Base-by-base conservation (phyloP, 1,284 basidiomycete species). In the Moesziomyces sp. region DNA sequence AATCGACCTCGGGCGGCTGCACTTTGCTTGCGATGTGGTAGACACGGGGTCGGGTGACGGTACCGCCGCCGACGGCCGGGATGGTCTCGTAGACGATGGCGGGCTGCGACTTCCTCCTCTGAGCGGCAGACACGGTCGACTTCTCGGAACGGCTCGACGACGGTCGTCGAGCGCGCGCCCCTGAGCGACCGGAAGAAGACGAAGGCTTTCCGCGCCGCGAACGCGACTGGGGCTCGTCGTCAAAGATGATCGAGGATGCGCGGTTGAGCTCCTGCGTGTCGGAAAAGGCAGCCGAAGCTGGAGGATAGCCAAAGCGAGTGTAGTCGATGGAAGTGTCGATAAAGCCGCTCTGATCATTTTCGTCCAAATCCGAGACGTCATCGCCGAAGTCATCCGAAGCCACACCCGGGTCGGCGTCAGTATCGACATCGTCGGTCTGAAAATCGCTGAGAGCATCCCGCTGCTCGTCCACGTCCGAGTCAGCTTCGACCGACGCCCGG, bases 11-110 rank as follows among this genome's bases (percentile, higher is more conserved):
- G 16, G 75, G 75, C 23, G 77, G 58, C 49, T 73, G 81, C 69
- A 91, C 89, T 76, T 88, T 87, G 7, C 89, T 90, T 73, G 92
- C 91, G 0, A 90, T 89, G 79, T 92, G 91, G 66, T 89, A 89
- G 23, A 93, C 87, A 5, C 92, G 86, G 0, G 92, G 92, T 23
- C 91, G 87, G 3, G 90, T 90, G 62, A 93, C 87, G 0, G 88
- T 88, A 1, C 91, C 91, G 26, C 91, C 91, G 34, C 92, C 91
- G 11, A 92, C 89, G 14, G 92, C 91, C 1, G 91, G 90, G 63
- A 91, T 89, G 0, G 89, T 90, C 76, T 91, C 89, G 71, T 89
- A 91, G 16, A 77, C 65, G 18, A 73, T 60, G 13, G 59, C 64
- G 8, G 70, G 57, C 43, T 63, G 52, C 35, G 55, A 44, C 54